A percentile compares a stretch with the other conserved stretches of the same genome.
Evolutionary conservation across 75 land plant genomes (phyloP).

Genomic region (Picea sitchensis): DNA sequence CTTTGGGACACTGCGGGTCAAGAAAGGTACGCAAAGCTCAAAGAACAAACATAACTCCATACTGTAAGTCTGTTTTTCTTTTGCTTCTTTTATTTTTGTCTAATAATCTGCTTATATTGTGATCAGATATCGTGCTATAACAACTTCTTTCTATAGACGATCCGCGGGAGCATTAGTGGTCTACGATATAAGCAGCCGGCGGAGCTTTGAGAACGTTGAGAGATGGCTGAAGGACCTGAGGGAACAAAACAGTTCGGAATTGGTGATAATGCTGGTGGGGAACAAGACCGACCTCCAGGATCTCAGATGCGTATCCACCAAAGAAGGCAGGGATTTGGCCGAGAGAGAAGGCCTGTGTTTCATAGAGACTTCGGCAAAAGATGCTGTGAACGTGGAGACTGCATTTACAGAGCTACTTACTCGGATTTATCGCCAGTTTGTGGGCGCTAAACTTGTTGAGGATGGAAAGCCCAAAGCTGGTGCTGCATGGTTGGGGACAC

Average conservation of each 20-base stretch:
- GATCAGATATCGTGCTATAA: not conserved
- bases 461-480: too few relatives aligned
- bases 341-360: conserved; percentile 28
- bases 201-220: not conserved
- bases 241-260: not conserved
- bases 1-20: conserved; percentile 53
- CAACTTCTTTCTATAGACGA: not conserved
- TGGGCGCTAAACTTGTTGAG: not conserved
- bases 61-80: not conserved
- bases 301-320: conserved; percentile 20
- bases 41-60: too few relatives aligned
- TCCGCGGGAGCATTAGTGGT: not conserved
- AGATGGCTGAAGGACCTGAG: not conserved
- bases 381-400: conserved; percentile 26
- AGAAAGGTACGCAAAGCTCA: conserved; percentile 22
- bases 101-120: not conserved
- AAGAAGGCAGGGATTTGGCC: conserved; percentile 40
- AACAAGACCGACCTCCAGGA: conserved; percentile 34
- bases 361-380: conserved; percentile 40
- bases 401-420: conserved; percentile 21
- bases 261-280: conserved; percentile 4
- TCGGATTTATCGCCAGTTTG: not conserved
- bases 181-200: not conserved
- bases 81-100: not conserved
- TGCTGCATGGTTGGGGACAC: too few relatives aligned